A percentile compares a stretch with the other conserved stretches of the same genome.
Evolutionary conservation across 257 asterid genomes (phyloP).

Genomic region (Verbascum thapsus): DNA sequence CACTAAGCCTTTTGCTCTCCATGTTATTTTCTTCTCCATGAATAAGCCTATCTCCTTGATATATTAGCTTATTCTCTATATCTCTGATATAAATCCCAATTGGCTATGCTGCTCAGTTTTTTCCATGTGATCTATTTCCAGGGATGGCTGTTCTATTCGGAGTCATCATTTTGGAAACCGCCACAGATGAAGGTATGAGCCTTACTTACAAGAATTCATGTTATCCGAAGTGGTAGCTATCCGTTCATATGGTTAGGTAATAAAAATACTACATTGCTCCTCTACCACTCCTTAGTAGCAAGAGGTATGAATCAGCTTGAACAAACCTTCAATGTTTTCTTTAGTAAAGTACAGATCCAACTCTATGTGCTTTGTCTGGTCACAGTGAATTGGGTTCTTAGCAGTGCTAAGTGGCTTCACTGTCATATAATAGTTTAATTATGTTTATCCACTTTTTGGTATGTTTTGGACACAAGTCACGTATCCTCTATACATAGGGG

Average conservation of each 20-base stretch:
- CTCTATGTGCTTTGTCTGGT: no score
- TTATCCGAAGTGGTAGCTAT: neutral
- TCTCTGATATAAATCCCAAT: slow-evolving; percentile 9
- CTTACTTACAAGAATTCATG: slow-evolving; percentile 21
- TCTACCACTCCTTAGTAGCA: neutral
- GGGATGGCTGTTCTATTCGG: slow-evolving; percentile 98
- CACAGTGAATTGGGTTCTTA: no score
- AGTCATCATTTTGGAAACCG: slow-evolving; percentile 92
- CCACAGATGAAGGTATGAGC: slow-evolving; percentile 91
- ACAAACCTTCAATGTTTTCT: no score
- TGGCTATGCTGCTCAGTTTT: slow-evolving; percentile 16
- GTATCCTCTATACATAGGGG: no score
- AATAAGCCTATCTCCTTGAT: no score
- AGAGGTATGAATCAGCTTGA: no score
- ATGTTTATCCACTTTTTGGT: no score
- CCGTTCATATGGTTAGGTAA: neutral
- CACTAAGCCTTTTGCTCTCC: neutral
- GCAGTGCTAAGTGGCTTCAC: no score
- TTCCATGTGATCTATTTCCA: slow-evolving; percentile 39
- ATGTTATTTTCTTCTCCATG: neutral
- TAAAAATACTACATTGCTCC: neutral
- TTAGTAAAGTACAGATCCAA: no score
- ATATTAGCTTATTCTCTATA: neutral
- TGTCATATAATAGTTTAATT: no score
- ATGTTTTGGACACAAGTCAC: no score